These are phyloP conservation scores for Candida pseudofarinosa DNA, from an alignment of 805 yeast genomes.

Conservation along the genomic window DNA sequence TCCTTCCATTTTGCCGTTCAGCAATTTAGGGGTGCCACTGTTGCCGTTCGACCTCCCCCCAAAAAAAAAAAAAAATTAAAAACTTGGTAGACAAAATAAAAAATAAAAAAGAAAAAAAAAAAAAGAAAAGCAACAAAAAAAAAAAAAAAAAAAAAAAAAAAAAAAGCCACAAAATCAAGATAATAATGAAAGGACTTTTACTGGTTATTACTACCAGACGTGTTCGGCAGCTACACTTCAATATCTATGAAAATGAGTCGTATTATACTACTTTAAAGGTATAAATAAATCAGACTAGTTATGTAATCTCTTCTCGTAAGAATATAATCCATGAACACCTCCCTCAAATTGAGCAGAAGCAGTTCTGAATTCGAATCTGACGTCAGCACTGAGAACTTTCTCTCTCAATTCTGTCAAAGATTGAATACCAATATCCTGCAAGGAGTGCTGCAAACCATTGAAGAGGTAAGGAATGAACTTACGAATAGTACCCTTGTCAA, in stretches of 20 bases:
- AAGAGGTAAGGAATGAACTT: constrained; percentile 92
- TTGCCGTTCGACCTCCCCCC: too few species aligned
- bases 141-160: too few species aligned
- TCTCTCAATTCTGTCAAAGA: constrained; percentile 62
- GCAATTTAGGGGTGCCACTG: too few species aligned
- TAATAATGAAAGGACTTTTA: too few species aligned
- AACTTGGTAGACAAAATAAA: too few species aligned
- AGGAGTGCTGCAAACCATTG: constrained; percentile 96
- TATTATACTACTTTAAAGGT: constrained; percentile 1
- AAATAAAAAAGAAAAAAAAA: too few species aligned
- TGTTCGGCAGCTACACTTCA: background rate
- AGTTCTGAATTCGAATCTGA: constrained; percentile 96
- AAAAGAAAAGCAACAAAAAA: too few species aligned
- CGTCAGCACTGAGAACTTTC: constrained; percentile 59
- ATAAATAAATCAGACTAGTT: constrained; percentile 42
- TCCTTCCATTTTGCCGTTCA: too few species aligned
- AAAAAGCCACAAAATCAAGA: too few species aligned
- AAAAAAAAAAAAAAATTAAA: too few species aligned
- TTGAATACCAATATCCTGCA: constrained; percentile 92
- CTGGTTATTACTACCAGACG: background rate
- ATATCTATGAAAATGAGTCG: background rate
- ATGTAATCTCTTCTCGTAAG: constrained; percentile 96
- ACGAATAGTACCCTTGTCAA: constrained; percentile 92
- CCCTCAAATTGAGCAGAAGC: constrained; percentile 99
- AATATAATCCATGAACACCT: constrained; percentile 94